Evolutionary conservation across 2,329 filamentous ascomycete genomes (phyloP), one percentile per base, ranked within the genome.

Genomic region (Seiridium cupressi): DNA sequence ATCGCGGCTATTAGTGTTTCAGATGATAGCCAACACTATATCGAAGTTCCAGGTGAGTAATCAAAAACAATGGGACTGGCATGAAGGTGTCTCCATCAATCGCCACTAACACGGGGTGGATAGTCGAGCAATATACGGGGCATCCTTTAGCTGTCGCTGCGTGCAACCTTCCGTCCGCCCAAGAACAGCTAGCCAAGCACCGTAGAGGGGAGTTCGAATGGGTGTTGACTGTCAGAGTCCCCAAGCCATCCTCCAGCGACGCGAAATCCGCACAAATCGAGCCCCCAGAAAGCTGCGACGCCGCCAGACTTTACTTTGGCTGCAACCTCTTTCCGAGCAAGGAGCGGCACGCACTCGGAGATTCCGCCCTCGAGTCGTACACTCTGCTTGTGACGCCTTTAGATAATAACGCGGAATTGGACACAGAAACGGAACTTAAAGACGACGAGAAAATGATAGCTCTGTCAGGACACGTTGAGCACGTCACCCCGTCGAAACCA

Each of bases 241-340:
- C 61, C 18, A 36, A 55, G 26, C n/a, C 34, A 47, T 55, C 40
- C 8, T 26, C 31, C 8, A 44, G 11, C 13, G 38, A 51, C 13
- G 56, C 34, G 6, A 32, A 32, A 35, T 47, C 18, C n/a, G 10
- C 60, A 31, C 38, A 46, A 35, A n/a, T 60, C 44, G 40, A 48
- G 44, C 18, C 55, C 48, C 55, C 57, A 44, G 38, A n/a, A n/a
- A 18, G 6, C 31, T 7, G 36, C 36, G 49, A 63, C 13, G 31
- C 55, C 34, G 70, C 65, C 57, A 74, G 72, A 64, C 68, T 79
- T 18, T 79, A 73, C 62, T 79, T 82, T 64, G 83, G 82, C 60
- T 85, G 83, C 73, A 86, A 84, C 65, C 70, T 86, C 59, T 66
- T 86, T 61, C 74, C 74, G 51, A 74, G 75, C 62, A 65, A 65